Conservation (phyloP, 2,329 filamentous ascomycete genomes). For the Ceratocystiopsis minuta region DNA sequence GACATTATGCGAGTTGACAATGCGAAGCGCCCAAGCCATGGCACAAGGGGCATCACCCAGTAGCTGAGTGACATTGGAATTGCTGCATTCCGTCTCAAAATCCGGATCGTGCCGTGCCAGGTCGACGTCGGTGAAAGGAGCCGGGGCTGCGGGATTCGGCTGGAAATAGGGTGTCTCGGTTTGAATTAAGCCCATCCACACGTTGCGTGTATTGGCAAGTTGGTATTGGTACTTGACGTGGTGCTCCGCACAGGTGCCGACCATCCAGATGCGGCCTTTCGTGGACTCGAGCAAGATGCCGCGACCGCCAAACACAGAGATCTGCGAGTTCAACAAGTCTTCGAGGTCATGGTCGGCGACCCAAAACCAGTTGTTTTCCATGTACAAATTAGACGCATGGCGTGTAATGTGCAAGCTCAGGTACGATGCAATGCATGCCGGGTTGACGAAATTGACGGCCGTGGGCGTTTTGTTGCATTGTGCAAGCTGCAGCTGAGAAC, state of each 20-base stretch:
- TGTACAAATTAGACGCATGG: constrained; percentile 19
- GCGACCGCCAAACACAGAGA: constrained; percentile 16
- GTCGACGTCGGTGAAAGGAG: constrained; percentile 27
- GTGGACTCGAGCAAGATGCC: constrained; percentile 20
- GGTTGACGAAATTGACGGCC: constrained; percentile 13
- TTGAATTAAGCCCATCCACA: constrained; percentile 43
- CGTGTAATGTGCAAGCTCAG: constrained; percentile 25
- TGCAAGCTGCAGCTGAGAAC: constrained; percentile 48
- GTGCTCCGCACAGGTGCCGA: constrained; percentile 43
- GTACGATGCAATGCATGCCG: constrained; percentile 20
- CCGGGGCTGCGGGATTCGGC: constrained; percentile 34
- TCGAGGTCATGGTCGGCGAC: constrained; percentile 34
- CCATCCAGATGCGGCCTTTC: constrained; percentile 32
- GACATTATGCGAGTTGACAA: constrained; percentile 33
- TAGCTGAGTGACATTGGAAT: neutral
- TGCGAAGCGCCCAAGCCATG: constrained; percentile 44
- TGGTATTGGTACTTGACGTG: constrained; percentile 46
- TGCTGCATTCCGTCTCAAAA: constrained; percentile 26
- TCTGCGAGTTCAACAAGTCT: constrained; percentile 13
- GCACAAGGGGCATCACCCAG: constrained; percentile 23
- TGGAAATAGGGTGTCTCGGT: constrained; percentile 53
- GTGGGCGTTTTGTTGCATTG: constrained; percentile 41
- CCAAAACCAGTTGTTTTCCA: constrained; percentile 35
- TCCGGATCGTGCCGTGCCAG: constrained; percentile 24
- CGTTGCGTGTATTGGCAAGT: constrained; percentile 34